Evolutionary conservation across 2,329 filamentous ascomycete species (phyloP), one percentile per base, ranked within the genome.

Genomic region (Xylariaceae sp.): DNA sequence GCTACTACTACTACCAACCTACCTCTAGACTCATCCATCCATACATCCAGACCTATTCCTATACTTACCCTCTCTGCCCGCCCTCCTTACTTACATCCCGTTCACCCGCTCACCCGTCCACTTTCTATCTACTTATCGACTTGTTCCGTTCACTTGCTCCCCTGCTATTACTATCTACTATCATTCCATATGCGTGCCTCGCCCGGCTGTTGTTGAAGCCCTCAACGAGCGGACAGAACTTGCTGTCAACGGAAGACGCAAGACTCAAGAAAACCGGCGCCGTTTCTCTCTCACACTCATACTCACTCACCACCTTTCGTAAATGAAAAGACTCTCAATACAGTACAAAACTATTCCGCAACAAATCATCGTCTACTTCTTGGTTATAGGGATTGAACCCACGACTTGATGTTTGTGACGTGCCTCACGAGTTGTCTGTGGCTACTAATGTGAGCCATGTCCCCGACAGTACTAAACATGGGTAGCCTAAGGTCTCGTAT

Each of bases 401-500:
- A 18, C 50, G 34, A 52, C 7, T 35, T 51, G 23, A 35, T 51
- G 39, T 35, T 18, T 13, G n/a, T 23, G 51, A 30, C 15, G 15
- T 23, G 18, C 51, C 18, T 4, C 15, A 34, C 11, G 18, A 44
- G 45, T 48, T 61, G 9, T 42, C 45, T 13, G 42, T 17, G 39
- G 48, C 49, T 56, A 35, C 51, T 47, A 34, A 55, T 51, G 48
- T 45, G 13, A 53, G 59, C 51, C 48, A 52, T 42, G 51, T 30
- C 17, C 18, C 53, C 48, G 39, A 49, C 34, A 37, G 50, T 39
- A 49, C 59, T 59, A 53, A 64, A 65, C 57, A 80, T 80, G 78
- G 77, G 76, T 60, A 77, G 79, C 63, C 69, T 81, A 58, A 75
- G 72, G 66, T 75, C 78, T 63, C 78, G 77, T 63, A 74, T 81